Evolutionary conservation across 257 asterid species (phyloP).

Genomic region (Paulownia fortunei): DNA sequence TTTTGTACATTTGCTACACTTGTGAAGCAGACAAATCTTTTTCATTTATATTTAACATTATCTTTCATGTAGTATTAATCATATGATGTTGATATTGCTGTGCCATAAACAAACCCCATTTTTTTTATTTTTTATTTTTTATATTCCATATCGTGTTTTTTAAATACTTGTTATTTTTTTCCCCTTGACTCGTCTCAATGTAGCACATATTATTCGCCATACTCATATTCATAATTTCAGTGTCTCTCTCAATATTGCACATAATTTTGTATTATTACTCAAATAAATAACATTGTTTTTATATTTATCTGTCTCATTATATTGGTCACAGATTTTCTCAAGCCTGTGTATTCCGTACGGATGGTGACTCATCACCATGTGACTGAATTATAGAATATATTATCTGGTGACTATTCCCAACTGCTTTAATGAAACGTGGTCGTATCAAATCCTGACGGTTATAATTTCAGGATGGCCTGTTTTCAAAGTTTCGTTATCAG

Average conservation of each 20-base stretch:
- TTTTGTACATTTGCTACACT: neutral
- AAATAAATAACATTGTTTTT: neutral
- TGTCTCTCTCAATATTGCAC: neutral
- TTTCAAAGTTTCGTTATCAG: neutral
- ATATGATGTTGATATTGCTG: too few species aligned
- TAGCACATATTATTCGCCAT: too few species aligned
- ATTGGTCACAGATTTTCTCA: neutral
- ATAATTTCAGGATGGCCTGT: neutral
- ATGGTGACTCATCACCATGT: conserved; percentile 36
- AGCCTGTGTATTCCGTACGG: conserved; percentile 23
- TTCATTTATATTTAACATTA: neutral
- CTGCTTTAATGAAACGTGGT: conserved; percentile 36
- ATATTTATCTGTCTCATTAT: neutral
- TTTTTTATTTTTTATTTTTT: neutral
- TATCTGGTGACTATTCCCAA: conserved; percentile 25
- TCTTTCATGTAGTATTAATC: too few species aligned
- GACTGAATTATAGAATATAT: conserved; percentile 14
- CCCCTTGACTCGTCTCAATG: too few species aligned
- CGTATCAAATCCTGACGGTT: conserved; percentile 24
- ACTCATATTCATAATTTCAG: too few species aligned
- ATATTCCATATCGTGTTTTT: too few species aligned
- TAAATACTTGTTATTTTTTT: too few species aligned
- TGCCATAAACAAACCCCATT: neutral
- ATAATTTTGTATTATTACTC: neutral
- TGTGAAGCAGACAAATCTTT: neutral